phyloP scores from a whole-genome alignment of 1,284 basidiomycete species.

The Malassezia vespertilionis region DNA sequence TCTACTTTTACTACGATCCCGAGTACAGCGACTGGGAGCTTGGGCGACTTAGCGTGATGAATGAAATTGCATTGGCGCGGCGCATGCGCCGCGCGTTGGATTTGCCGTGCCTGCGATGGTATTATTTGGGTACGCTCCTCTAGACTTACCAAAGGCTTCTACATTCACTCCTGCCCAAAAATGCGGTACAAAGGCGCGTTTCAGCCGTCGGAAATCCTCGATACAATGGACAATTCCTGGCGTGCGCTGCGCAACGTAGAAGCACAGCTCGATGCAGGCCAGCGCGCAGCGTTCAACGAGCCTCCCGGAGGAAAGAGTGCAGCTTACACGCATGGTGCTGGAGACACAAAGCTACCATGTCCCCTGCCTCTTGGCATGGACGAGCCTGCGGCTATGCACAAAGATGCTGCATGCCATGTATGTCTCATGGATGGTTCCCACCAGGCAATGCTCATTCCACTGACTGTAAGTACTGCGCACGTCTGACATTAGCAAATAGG shows the following conservation, averaged over 20 bases:
- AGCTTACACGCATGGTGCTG: no score
- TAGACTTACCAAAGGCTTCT: slow-evolving; percentile 18
- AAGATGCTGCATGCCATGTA: slow-evolving; percentile 49
- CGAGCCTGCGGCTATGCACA: slow-evolving; percentile 52
- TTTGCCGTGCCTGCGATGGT: slow-evolving; percentile 16
- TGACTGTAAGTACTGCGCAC: not conserved
- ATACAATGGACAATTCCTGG: slow-evolving; percentile 57
- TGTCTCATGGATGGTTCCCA: not conserved
- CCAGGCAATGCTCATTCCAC: not conserved
- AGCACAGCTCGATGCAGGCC: not conserved
- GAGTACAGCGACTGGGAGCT: slow-evolving; percentile 64
- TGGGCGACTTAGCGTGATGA: slow-evolving; percentile 56
- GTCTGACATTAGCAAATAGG: no score
- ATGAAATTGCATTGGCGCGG: slow-evolving; percentile 28
- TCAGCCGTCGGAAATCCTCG: slow-evolving; percentile 70
- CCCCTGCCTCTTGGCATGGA: slow-evolving; percentile 2
- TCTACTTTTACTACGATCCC: slow-evolving; percentile 88
- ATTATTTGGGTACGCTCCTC: slow-evolving; percentile 21
- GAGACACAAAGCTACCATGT: slow-evolving; percentile 1
- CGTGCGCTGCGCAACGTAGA: not conserved
- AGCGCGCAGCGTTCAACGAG: slow-evolving; percentile 4
- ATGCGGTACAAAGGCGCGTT: slow-evolving; percentile 97
- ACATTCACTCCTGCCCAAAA: slow-evolving; percentile 59
- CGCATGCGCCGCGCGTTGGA: slow-evolving; percentile 21
- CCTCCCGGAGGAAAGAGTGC: no score